Percentiles rank a stretch among this genome's conserved stretches.
These are phyloP conservation scores for Trichoderma breve DNA, from an alignment of 2,329 filamentous ascomycete genomes.

Conservation along the genomic window DNA sequence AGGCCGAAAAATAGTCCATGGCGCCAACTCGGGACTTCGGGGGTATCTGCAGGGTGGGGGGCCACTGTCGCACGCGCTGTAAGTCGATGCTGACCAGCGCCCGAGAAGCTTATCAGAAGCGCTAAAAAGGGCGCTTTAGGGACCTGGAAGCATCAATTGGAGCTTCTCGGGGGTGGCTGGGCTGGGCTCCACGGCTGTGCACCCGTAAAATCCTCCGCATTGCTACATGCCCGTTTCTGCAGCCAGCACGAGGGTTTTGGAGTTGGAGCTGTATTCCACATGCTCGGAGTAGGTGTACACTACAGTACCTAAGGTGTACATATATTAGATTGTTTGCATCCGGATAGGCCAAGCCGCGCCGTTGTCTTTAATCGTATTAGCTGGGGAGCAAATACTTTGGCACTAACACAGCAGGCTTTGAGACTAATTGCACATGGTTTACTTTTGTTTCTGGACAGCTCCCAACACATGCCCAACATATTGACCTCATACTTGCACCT, in stretches of 20 bases:
- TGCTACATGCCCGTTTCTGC: not conserved
- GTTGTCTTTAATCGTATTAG: not conserved
- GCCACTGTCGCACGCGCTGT: not conserved
- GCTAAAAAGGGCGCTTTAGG: not conserved
- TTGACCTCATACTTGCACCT: not conserved
- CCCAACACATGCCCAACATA: not conserved
- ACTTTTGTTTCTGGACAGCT: not conserved
- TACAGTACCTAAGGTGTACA: not conserved
- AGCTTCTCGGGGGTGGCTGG: not conserved
- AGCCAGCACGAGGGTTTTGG: not conserved
- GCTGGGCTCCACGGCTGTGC: not conserved
- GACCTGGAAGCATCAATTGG: no score
- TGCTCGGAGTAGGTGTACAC: not conserved
- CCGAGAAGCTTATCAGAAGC: slow-evolving; percentile 10
- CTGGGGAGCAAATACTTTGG: not conserved
- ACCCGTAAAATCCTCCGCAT: slow-evolving; percentile 15
- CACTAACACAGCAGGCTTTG: not conserved
- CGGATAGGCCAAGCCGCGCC: not conserved
- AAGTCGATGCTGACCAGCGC: not conserved
- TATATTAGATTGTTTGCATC: not conserved
- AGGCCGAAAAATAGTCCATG: slow-evolving; percentile 19
- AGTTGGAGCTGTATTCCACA: not conserved
- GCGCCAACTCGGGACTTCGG: slow-evolving; percentile 14
- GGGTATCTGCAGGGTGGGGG: not conserved
- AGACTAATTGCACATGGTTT: not conserved